phyloP scores from a whole-genome alignment of 768 basidiomycete species.

The Pisolithus sp. region DNA sequence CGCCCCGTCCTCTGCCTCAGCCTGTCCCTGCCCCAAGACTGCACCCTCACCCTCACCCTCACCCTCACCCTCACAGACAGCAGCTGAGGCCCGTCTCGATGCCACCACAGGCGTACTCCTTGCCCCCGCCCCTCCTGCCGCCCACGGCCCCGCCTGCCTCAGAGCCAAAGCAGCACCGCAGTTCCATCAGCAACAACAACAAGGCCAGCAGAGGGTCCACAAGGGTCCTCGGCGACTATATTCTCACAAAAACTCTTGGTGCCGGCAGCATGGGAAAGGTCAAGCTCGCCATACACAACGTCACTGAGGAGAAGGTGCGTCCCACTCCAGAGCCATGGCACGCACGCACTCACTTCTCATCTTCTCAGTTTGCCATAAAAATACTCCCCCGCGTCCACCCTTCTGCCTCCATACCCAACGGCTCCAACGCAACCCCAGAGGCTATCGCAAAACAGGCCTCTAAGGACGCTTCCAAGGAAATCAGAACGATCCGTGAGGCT shows the following conservation, averaged over 20 bases:
- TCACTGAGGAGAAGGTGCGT: slow-evolving; percentile 88
- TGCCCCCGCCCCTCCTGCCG: too few relatives aligned
- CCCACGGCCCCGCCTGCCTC: slow-evolving; percentile 13
- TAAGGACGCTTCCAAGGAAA: slow-evolving; percentile 94
- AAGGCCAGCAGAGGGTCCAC: slow-evolving; percentile 19
- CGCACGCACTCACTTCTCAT: slow-evolving; percentile 6
- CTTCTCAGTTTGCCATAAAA: slow-evolving; percentile 87
- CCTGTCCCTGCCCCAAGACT: slow-evolving; percentile 7
- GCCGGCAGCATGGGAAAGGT: slow-evolving; percentile 99
- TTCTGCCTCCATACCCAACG: slow-evolving; percentile 43
- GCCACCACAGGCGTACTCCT: slow-evolving; percentile 55
- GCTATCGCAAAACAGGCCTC: slow-evolving; percentile 71
- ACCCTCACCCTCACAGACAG: slow-evolving; percentile 32
- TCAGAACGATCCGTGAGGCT: slow-evolving; percentile 92
- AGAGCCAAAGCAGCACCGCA: slow-evolving; percentile 24
- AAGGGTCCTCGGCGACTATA: slow-evolving; percentile 87
- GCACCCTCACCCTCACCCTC: slow-evolving; percentile 17
- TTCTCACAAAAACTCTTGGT: slow-evolving; percentile 92
- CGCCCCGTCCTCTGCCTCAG: slow-evolving; percentile 29
- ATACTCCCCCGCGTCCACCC: slow-evolving; percentile 87
- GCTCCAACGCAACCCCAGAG: slow-evolving; percentile 41
- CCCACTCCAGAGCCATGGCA: background rate
- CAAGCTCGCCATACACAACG: slow-evolving; percentile 86
- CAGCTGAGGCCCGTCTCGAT: slow-evolving; percentile 56
- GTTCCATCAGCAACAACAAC: slow-evolving; percentile 22